These are phyloP conservation scores for Trichomonas gallinae DNA, from an alignment of 208 protist genomes.

Conservation along the genomic window DNA sequence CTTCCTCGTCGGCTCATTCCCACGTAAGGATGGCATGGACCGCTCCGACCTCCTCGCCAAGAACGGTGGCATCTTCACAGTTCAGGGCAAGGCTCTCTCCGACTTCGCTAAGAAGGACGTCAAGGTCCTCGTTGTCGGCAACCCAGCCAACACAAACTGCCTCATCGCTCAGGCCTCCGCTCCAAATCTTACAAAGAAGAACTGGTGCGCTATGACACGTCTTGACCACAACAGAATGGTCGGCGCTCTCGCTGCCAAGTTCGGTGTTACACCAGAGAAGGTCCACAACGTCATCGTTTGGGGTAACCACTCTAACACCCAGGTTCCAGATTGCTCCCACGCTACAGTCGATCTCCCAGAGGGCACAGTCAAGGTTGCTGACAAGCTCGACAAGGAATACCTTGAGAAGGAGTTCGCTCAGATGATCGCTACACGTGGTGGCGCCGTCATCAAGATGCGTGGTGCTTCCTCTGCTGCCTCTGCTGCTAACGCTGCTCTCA, in stretches of 20 bases:
- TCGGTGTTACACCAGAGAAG: conserved; percentile 31
- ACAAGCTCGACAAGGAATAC: conserved; percentile 53
- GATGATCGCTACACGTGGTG: conserved; percentile 67
- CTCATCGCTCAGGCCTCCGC: conserved; percentile 59
- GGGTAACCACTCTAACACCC: conserved; percentile 74
- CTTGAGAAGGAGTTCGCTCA: conserved; percentile 58
- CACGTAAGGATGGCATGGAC: conserved; percentile 73
- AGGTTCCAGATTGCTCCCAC: conserved; percentile 67
- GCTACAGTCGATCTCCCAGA: conserved; percentile 47
- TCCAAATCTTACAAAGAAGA: conserved; percentile 45
- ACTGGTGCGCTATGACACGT: conserved; percentile 79
- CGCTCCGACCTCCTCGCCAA: conserved; percentile 75
- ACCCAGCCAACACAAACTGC: conserved; percentile 90
- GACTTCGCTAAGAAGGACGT: conserved; percentile 60
- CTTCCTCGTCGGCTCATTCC: conserved; percentile 60
- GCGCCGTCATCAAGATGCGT: conserved; percentile 62
- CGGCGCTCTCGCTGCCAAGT: conserved; percentile 58
- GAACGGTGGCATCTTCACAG: conserved; percentile 81
- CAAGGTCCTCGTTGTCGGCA: conserved; percentile 54
- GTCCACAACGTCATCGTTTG: conserved; percentile 74
- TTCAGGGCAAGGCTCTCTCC: conserved; percentile 65
- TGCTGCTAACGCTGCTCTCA: conserved; percentile 60
- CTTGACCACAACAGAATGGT: conserved; percentile 83
- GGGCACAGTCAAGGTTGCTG: conserved; percentile 38
- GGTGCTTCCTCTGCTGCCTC: conserved; percentile 70